Evolutionary conservation across 768 basidiomycete species (phyloP), one percentile per base, ranked within the genome.

Genomic region (Clitopilus hobsonii): DNA sequence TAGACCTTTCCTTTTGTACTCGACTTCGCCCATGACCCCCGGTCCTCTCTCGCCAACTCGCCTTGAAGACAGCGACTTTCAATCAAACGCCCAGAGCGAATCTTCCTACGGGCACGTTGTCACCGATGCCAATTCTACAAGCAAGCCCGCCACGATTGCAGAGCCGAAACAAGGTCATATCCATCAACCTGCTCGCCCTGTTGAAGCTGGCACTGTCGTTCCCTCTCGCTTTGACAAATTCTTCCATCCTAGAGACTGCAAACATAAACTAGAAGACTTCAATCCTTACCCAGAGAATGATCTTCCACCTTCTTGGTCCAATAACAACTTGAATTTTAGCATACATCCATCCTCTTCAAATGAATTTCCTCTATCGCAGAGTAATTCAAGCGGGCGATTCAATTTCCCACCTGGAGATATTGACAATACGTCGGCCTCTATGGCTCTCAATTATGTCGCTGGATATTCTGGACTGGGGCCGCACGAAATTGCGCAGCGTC

Each of bases 391-490:
- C 32, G 51, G 56, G 23, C 27, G 23, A 22, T 38, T 25, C 53
- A 13, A 45, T 41, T 29, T 49, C 47, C 7, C 50, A 30, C 27
- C 49, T 58, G 30, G 52, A 59, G 20, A 36, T 52, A 10, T 55
- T 54, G 23, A 52, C 56, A n/a, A 48, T 38, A 49, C 54, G 24
- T 8, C 48, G 23, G 6, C 38, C 56, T 18, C 61, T 55, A 49
- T 62, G 63, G 49, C 18, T 20, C 64, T 71, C 53, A 63, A 66
- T 38, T 60, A 54, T 22, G 54, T 63, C 18, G 66, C 61, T 38
- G 66, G 69, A 26, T 65, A 68, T 51, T 67, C 70, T 53, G 73
- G 72, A 27, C 60, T 73, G 38, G 67, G 69, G 30, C 58, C 71
- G 2, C 63, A 69, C 24, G 60, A 67, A 27, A 63, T 74, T 45